phyloP scores from a whole-genome alignment of 2,329 filamentous ascomycete genomes.

The Sodiomyces alkalinus region DNA sequence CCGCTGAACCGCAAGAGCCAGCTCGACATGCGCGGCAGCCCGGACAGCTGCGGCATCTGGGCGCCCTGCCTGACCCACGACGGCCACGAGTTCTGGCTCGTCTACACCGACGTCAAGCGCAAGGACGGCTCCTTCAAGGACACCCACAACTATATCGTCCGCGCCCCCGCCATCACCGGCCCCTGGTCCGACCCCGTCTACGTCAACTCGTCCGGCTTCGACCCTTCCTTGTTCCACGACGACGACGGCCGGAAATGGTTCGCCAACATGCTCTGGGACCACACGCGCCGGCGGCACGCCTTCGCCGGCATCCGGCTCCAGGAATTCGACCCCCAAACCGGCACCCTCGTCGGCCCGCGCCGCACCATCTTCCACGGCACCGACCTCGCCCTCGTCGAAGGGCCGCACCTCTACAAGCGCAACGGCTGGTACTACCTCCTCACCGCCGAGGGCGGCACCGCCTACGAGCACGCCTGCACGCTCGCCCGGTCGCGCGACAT shows the following conservation, averaged over 20 bases:
- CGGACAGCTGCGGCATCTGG: slow-evolving; percentile 48
- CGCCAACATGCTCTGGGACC: slow-evolving; percentile 41
- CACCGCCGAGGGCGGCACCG: slow-evolving; percentile 45
- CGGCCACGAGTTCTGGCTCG: slow-evolving; percentile 44
- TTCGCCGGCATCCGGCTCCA: slow-evolving; percentile 45
- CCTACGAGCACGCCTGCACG: slow-evolving; percentile 44
- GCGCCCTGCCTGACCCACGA: slow-evolving; percentile 49
- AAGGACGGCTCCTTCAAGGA: slow-evolving; percentile 53
- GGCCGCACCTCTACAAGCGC: slow-evolving; percentile 42
- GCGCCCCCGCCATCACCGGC: slow-evolving; percentile 33
- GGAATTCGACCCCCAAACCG: slow-evolving; percentile 34
- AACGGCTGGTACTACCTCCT: slow-evolving; percentile 45
- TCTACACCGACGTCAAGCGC: slow-evolving; percentile 51
- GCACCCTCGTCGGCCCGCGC: slow-evolving; percentile 36
- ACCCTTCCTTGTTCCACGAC: slow-evolving; percentile 45
- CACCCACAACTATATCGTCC: slow-evolving; percentile 48
- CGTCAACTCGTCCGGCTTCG: slow-evolving; percentile 46
- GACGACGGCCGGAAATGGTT: slow-evolving; percentile 40
- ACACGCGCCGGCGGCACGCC: slow-evolving; percentile 27
- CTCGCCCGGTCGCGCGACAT: slow-evolving; percentile 35
- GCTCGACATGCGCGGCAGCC: slow-evolving; percentile 42
- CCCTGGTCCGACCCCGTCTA: slow-evolving; percentile 48
- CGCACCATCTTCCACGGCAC: slow-evolving; percentile 42
- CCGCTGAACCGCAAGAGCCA: slow-evolving; percentile 33
- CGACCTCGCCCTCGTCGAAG: slow-evolving; percentile 38